Base-by-base conservation (phyloP, 805 yeast genomes). In the Candida berthetii region DNA sequence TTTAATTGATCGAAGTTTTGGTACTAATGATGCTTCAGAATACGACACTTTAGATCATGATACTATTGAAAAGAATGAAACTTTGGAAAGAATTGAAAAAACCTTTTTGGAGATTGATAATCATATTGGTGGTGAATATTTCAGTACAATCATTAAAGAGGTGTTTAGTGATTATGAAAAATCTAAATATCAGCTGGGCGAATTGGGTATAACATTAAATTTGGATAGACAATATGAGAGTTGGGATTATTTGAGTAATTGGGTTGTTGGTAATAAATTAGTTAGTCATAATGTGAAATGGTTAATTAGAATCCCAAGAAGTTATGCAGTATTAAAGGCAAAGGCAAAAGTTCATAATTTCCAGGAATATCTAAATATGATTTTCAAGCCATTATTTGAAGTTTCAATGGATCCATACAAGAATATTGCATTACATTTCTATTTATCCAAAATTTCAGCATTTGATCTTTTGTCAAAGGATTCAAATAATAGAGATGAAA, bases 221-320 rank as follows among this genome's bases (percentile, higher is more conserved):
- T 22, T 54, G 4, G 41, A 43, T 8, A 36, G 24, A 24, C 16
- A 31, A 35, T 22, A 41, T 38, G 11, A 43, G 42, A 29, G 33
- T 28, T 67, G 71, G 71, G 34, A 42, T 0, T 52, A 57, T 14
- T 58, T 67, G 33, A 47, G 68, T 1, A 40, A 53, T 16, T 66
- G 71, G 70, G 44, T 66, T 7, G 48, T 55, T 8, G 58, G 54
- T 42, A 61, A 68, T 55, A 60, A 62, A 42, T 46, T 67, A 10
- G 57, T 66, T 1, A 65, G 70, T 24, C 62, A 65, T 39, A 67
- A 67, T 39, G 57, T 66, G 13, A 62, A 64, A 16, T 67, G 71
- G 71, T 55, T 61, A 28, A 54, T 67, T 5, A 57, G 61, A 37
- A 49, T 66, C 3, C 52, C 61, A 24, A 58, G 71, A 43, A 49